A percentile compares a stretch with the other conserved stretches of the same genome.
Evolutionary conservation across 116 monocot genomes (phyloP).

Genomic region (Phalaenopsis hybrid): DNA sequence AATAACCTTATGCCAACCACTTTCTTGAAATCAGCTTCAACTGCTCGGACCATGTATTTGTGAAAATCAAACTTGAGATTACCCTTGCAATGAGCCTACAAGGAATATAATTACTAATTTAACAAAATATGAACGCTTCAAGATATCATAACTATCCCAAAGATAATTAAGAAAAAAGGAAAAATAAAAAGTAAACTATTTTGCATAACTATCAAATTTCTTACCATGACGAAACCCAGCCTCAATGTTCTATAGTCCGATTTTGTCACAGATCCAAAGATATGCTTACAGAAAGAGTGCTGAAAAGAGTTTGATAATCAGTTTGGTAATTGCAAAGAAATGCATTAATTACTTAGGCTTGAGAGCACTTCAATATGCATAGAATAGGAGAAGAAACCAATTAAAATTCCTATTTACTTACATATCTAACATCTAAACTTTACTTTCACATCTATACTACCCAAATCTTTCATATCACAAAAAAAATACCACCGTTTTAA

Average conservation of each 20-base stretch:
- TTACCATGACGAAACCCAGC: constrained; percentile 79
- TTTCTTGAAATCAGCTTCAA: constrained; percentile 23
- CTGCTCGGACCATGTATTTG: constrained; percentile 14
- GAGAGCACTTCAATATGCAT: neutral
- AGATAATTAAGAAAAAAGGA: neutral
- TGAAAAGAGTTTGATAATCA: constrained; percentile 23
- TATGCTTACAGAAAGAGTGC: constrained; percentile 76
- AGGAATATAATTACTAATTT: neutral
- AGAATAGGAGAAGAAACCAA: neutral
- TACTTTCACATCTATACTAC: too few species aligned
- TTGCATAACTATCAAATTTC: neutral
- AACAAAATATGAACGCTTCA: neutral
- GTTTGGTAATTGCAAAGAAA: neutral
- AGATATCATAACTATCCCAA: neutral
- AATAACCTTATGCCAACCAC: constrained; percentile 16
- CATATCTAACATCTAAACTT: too few species aligned
- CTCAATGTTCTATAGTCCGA: constrained; percentile 75
- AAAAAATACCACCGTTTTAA: too few species aligned
- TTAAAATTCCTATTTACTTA: neutral
- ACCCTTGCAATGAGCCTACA: constrained; percentile 15
- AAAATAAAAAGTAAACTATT: neutral
- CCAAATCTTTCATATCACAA: too few species aligned
- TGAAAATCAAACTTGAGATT: constrained; percentile 16
- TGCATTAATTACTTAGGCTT: neutral
- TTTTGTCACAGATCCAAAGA: constrained; percentile 73